Conservation (phyloP, 768 basidiomycete genomes). For the Clitopilus hobsonii region DNA sequence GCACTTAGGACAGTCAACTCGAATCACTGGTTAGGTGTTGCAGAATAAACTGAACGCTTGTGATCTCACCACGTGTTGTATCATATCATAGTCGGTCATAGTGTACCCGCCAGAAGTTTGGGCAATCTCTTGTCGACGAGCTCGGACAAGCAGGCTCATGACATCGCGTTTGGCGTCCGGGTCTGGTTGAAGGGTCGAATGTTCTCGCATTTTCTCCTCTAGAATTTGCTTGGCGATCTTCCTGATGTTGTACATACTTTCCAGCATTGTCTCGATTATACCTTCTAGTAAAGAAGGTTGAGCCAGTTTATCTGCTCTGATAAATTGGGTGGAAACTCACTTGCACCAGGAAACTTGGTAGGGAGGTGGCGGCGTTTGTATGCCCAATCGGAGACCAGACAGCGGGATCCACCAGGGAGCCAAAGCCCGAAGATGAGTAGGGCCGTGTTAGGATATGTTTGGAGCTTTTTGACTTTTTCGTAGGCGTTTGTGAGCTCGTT, state of each 20-base stretch:
- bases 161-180: constrained; percentile 42
- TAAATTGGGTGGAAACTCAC: constrained; percentile 5
- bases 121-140: constrained; percentile 30
- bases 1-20: constrained; percentile 45
- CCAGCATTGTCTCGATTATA: constrained; percentile 20
- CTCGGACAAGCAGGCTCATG: constrained; percentile 44
- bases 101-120: constrained; percentile 27
- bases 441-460: constrained; percentile 33
- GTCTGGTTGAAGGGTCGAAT: constrained; percentile 26
- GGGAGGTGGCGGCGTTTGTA: constrained; percentile 29
- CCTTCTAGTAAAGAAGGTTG: constrained; percentile 17
- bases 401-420: constrained; percentile 30
- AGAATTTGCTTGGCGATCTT: constrained; percentile 35
- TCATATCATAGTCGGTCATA: constrained; percentile 44
- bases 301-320: neutral
- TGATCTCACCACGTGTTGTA: constrained; percentile 43
- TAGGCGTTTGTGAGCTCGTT: constrained; percentile 46
- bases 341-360: constrained; percentile 12
- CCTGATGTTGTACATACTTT: constrained; percentile 38
- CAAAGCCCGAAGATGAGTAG: constrained; percentile 27
- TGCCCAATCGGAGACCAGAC: constrained; percentile 30
- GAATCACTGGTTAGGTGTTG: constrained; percentile 12
- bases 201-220: constrained; percentile 33
- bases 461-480: constrained; percentile 34
- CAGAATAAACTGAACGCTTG: too few relatives aligned